These are phyloP conservation scores for Plasmodium malariae DNA, from an alignment of 169 alveolate species.

Conservation along the genomic window DNA sequence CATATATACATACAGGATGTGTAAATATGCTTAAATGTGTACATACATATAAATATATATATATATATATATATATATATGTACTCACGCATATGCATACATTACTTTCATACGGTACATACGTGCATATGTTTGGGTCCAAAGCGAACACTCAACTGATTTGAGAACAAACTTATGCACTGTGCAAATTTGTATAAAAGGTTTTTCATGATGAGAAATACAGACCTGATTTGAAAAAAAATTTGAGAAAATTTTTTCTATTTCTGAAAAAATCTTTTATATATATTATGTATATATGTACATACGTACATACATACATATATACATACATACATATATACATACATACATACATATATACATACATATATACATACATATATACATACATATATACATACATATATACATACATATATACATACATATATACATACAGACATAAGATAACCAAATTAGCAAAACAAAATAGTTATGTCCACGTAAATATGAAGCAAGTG, in stretches of 20 bases:
- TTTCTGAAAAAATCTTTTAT: constrained; percentile 56
- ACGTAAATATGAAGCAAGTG: too few species aligned
- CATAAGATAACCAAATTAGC: too few species aligned
- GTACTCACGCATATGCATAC: not conserved
- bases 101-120: too few species aligned
- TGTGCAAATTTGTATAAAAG: not conserved
- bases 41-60: constrained; percentile 5
- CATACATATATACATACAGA: too few species aligned
- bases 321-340: not conserved
- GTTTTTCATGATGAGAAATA: constrained; percentile 69
- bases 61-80: not conserved
- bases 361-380: not conserved
- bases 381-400: not conserved
- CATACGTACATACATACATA: not conserved
- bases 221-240: constrained; percentile 77
- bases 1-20: too few species aligned
- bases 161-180: not conserved
- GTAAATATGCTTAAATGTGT: too few species aligned
- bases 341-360: not conserved
- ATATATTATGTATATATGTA: not conserved
- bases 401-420: not conserved
- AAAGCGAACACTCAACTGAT: too few species aligned
- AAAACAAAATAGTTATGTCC: too few species aligned
- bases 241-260: constrained; percentile 47
- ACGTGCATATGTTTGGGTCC: too few species aligned